These are phyloP conservation scores for Gossypium sturtianum DNA, from an alignment of 345 rosid genomes.

Conservation along the genomic window DNA sequence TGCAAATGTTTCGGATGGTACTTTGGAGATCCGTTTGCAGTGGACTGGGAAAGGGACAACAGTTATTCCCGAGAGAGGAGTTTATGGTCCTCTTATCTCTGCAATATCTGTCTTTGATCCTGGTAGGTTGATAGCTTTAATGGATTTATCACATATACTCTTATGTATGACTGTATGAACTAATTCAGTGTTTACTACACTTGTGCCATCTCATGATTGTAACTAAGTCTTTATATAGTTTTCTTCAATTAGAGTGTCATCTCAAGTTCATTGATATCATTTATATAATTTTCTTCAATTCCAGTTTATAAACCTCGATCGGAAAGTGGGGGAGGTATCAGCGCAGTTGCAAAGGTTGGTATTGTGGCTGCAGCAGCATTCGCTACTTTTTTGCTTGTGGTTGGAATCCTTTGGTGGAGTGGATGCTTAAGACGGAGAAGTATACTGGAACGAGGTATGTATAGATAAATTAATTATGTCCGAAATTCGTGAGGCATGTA, in stretches of 20 bases:
- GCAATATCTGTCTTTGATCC: slow-evolving; percentile 46
- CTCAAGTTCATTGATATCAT: neutral
- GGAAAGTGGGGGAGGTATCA: neutral
- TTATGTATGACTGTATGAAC: too few species aligned
- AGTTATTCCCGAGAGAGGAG: slow-evolving; percentile 37
- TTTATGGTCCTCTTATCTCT: slow-evolving; percentile 62
- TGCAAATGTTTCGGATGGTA: slow-evolving; percentile 25
- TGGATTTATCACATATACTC: too few species aligned
- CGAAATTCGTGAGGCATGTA: too few species aligned
- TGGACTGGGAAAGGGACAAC: slow-evolving; percentile 75
- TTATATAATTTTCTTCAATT: neutral
- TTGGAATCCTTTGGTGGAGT: slow-evolving; percentile 30
- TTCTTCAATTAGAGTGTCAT: too few species aligned
- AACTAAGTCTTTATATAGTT: neutral
- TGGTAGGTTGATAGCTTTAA: slow-evolving; percentile 19
- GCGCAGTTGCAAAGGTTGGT: neutral
- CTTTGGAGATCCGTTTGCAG: slow-evolving; percentile 48
- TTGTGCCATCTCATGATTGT: neutral
- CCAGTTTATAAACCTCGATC: slow-evolving; percentile 14
- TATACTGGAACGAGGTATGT: slow-evolving; percentile 18
- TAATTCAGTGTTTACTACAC: neutral
- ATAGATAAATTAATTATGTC: neutral
- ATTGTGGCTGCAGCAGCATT: slow-evolving; percentile 19
- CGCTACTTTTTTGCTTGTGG: slow-evolving; percentile 11
- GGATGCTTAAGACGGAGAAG: slow-evolving; percentile 5